These are phyloP conservation scores for Didymella exigua DNA, from an alignment of 2,329 filamentous ascomycete species.

Conservation along the genomic window DNA sequence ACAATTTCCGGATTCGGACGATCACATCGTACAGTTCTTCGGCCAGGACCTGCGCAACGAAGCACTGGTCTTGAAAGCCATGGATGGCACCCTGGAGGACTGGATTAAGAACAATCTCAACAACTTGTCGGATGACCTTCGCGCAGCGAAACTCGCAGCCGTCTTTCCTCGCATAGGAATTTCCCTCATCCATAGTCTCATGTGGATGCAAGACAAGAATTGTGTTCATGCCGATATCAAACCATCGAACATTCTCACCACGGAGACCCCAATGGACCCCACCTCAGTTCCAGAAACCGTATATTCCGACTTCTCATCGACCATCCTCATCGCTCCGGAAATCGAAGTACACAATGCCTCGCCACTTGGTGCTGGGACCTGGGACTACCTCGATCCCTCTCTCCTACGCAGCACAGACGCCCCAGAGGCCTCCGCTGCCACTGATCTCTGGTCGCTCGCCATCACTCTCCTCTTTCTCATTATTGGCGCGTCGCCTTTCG, in stretches of 20 bases:
- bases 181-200: conserved; percentile 49
- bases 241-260: conserved; percentile 52
- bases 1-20: conserved; percentile 26
- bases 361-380: conserved; percentile 52
- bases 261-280: conserved; percentile 26
- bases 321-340: conserved; percentile 26
- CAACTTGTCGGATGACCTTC: conserved; percentile 28
- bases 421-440: conserved; percentile 40
- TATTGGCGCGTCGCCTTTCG: conserved; percentile 51
- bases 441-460: conserved; percentile 54
- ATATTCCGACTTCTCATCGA: conserved; percentile 54
- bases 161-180: conserved; percentile 50
- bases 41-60: conserved; percentile 40
- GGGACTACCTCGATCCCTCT: conserved; percentile 53
- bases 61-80: conserved; percentile 41
- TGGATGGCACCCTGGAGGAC: conserved; percentile 42
- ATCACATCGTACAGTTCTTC: conserved; percentile 43
- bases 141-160: conserved; percentile 44
- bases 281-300: conserved; percentile 28
- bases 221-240: conserved; percentile 56
- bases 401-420: conserved; percentile 29
- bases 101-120: conserved; percentile 41
- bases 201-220: conserved; percentile 49
- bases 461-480: conserved; percentile 53
- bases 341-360: conserved; percentile 21